Percentiles rank a stretch among this genome's conserved stretches.
phyloP scores from a whole-genome alignment of 768 basidiomycete species.

The Lactifluus rugatus region DNA sequence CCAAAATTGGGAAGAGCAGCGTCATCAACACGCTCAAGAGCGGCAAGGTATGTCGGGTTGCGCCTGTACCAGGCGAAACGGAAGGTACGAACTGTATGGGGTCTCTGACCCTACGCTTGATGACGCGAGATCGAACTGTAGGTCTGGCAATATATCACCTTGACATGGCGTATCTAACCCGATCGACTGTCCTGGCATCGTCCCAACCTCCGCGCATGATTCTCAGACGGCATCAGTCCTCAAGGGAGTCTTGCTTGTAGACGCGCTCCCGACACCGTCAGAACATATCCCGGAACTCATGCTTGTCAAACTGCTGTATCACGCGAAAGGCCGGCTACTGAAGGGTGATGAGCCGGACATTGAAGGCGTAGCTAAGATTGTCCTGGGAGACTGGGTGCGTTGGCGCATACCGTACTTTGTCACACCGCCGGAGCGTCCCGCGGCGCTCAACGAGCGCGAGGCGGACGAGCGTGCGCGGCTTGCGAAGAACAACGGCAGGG shows the following conservation, averaged over 20 bases:
- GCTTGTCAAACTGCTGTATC: conserved; percentile 88
- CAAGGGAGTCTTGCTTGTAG: conserved; percentile 94
- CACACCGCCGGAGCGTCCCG: conserved; percentile 74
- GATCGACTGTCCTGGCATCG: conserved; percentile 98
- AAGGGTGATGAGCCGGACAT: conserved; percentile 93
- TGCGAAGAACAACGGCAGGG: conserved; percentile 35
- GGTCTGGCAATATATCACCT: conserved; percentile 99
- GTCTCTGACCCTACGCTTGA: not conserved
- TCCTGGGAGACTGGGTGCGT: conserved; percentile 93
- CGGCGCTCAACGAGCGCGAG: conserved; percentile 57
- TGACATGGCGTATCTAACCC: conserved; percentile 95
- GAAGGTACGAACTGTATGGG: conserved; percentile 37
- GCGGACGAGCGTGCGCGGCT: conserved; percentile 33
- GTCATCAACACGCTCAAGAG: conserved; percentile 99
- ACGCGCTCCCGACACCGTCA: conserved; percentile 85
- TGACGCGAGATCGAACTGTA: conserved; percentile 6
- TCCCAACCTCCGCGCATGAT: conserved; percentile 87
- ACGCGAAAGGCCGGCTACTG: conserved; percentile 83
- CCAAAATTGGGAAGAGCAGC: conserved; percentile 97
- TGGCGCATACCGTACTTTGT: conserved; percentile 97
- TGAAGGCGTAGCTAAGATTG: conserved; percentile 88
- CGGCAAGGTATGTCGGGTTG: conserved; percentile 93
- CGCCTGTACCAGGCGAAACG: conserved; percentile 96
- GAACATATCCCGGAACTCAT: conserved; percentile 83
- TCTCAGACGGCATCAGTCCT: conserved; percentile 85